Base-by-base conservation (phyloP, 164 flowering plant species). In the Paratinospora sagittata region DNA sequence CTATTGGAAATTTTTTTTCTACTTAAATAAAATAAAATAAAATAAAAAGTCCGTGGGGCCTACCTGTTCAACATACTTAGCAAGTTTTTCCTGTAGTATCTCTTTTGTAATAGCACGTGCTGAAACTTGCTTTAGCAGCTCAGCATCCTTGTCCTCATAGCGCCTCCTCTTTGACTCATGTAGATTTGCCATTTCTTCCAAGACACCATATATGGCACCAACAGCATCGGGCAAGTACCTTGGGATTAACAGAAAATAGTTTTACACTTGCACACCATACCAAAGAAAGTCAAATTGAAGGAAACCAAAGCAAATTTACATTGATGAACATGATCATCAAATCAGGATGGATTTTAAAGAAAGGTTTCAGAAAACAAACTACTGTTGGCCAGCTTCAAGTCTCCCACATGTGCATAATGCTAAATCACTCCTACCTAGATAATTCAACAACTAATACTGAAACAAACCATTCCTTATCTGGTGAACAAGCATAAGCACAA, bases 21-120 rank as follows among this genome's bases (percentile, higher is more conserved):
- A 43, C 9, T n/a, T n/a, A n/a, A n/a, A n/a, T n/a, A n/a, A n/a
- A n/a, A 33, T 11, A 62, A n/a, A n/a, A 33, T 11, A 5, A 63
- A 60, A 58, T 30, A 9, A 33, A 14, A 8, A 9, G 71, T 63
- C 8, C 34, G 17, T 60, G 45, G 27, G 62, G 45, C 69, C 66
- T 30, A 94, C 98, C 93, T 94, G 86, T 75, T 90, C 96, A 73
- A 95, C 97, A 77, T 92, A 91, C 65, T 89, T 85, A 63, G 88
- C 83, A 47, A 92, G 97, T 82, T 88, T 88, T 76, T 92, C 97
- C 55, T 47, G 81, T 47, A 92, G 73, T 9, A 82, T 83, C 36
- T 84, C 87, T 81, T 83, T 80, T 43, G 94, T 91, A 63, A 95
- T 80, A 68, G 77, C 55, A 27, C 74, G 72, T 69, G 72, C 76